Base-by-base conservation (phyloP, 164 flowering plant genomes). In the Pachysandra terminalis region DNA sequence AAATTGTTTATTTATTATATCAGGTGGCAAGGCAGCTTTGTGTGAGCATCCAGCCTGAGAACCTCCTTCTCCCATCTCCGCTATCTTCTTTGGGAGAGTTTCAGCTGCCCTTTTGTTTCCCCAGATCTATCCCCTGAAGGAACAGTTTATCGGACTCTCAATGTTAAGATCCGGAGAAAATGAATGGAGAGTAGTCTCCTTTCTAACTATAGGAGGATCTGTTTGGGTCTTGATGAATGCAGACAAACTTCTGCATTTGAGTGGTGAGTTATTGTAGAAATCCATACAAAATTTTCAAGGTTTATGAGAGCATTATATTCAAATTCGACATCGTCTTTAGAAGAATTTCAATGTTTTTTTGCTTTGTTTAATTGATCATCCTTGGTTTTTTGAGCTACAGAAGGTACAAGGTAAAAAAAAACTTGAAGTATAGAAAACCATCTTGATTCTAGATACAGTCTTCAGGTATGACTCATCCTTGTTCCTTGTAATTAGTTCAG, bases 11-110 rank as follows among this genome's bases (percentile, higher is more conserved):
- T 66, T 3, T 51, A 51, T 63, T 14, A 13, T 72, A 22, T 71
- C 81, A 96, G 99, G 91, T 92, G 69, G 97, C 86, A 55, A 87
- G 99, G 77, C 99, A 96, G 75, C 86, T 96, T n/a, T 72, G 61
- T 49, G 90, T 93, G 62, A 77, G 52, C 19, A 75, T 96, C 63
- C 84, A 85, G 25, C 96, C 98, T 7, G 97, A 88, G 23, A 93
- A 89, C 74, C 63, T 96, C 51, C 74, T 83, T 65, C 74, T 96
- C 14, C 90, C 91, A 16, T 62, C 84, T 1, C 93, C 93, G 37
- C 73, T 93, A 48, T 56, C 90, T 4, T 57, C 86, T 45, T 69
- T 88, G 67, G 97, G 99, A 19, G 95, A 87, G 78, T 85, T 74
- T 73, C 91, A 93, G 73, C 81, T 96, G 69, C 91, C 91, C 9